Evolutionary conservation across 1,284 basidiomycete genomes (phyloP), one percentile per base, ranked within the genome.

Genomic region (Ceratobasidium sp.): DNA sequence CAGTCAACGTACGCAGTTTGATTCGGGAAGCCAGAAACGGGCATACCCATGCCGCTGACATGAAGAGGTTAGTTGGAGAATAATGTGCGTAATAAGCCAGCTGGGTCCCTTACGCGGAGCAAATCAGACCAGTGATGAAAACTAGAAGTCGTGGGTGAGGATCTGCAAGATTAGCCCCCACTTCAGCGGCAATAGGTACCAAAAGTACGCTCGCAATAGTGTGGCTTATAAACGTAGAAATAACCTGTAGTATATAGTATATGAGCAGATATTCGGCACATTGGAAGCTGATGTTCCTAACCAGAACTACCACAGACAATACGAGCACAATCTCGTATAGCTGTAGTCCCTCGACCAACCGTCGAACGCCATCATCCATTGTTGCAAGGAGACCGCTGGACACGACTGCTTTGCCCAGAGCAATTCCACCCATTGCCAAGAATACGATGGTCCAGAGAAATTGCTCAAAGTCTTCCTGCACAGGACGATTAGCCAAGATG

Each of bases 371-470:
- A 0, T 80, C 80, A 77, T 95, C 93, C 81, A 96, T 85, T 41
- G 91, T 87, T 39, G 89, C 88, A 36, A 98, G 85, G 46, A 99
- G 84, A 0, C 97, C 97, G 48, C 94, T 97, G 1, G 92, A 91
- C 21, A 90, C 87, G 1, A 99, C 97, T 1, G 95, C 96, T 79
- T 98, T 94, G 59, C 97, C 97, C 2, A 98, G 87, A 0, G 96
- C 94, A 64, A 98, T 97, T 41, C 97, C 97, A 21, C 97, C 97
- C 97, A 99, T 99, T n/a, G 95, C 95, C 67, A 96, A 84, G 82
- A 95, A 83, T 23, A 97, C 94, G 74, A 97, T 96, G 0, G 92
- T 92, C 95, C 95, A 97, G 74, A 92, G 86, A 82, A 96, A 96
- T 77, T 92, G 92, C 78, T 96, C 95, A 81, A 97, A 97, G 81